Conservation (phyloP, 306 rosid species). For the Malus sieversii region DNA sequence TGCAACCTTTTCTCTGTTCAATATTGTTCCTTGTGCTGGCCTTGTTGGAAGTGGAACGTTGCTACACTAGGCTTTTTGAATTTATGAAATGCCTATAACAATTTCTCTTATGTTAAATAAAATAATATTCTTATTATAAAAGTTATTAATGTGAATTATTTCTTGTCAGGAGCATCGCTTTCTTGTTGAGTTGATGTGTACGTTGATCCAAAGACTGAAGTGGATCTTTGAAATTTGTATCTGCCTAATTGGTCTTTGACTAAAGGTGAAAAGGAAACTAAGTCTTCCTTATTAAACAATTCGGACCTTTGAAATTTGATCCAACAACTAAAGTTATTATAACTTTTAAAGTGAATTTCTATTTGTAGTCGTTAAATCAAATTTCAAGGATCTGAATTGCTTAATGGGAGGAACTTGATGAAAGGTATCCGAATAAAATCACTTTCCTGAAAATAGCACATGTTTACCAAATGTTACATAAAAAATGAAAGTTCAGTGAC, state of each 20-base stretch:
- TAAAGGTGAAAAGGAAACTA: neutral
- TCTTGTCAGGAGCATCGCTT: neutral
- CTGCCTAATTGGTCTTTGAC: neutral
- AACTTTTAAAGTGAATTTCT: rapidly evolving
- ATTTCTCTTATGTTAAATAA: too few relatives aligned
- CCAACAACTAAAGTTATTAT: too few relatives aligned
- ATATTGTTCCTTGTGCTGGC: conserved; percentile 24
- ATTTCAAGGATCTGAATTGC: rapidly evolving
- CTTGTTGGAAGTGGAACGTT: conserved; percentile 36
- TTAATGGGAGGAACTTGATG: rapidly evolving
- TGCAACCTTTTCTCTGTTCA: conserved; percentile 14
- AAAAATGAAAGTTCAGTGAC: neutral
- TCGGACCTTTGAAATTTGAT: rapidly evolving
- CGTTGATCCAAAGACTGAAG: neutral
- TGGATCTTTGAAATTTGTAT: neutral
- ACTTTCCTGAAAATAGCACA: neutral
- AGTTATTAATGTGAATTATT: neutral
- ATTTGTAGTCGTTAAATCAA: rapidly evolving
- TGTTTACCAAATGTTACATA: neutral
- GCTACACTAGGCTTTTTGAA: conserved; percentile 39
- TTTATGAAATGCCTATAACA: too few relatives aligned
- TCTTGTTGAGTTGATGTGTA: neutral
- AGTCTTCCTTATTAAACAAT: rapidly evolving
- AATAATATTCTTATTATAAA: too few relatives aligned
- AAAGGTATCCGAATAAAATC: too few relatives aligned